phyloP scores from a whole-genome alignment of 345 rosid species.

The Rhodamnia argentea region DNA sequence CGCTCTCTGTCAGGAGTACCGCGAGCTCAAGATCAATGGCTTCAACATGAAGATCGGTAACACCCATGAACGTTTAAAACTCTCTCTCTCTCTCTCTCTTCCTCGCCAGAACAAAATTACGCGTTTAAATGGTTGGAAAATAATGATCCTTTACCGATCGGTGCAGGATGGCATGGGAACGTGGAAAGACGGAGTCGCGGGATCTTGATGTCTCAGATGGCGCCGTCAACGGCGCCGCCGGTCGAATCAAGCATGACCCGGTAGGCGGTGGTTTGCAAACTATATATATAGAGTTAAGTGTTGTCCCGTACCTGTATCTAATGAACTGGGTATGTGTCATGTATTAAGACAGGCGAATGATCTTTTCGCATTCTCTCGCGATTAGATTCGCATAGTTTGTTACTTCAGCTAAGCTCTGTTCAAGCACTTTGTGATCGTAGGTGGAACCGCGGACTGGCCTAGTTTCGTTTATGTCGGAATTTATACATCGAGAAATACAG shows the following conservation, averaged over 20 bases:
- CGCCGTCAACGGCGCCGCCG: background rate
- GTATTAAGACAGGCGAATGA: too few relatives aligned
- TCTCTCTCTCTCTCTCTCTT: background rate
- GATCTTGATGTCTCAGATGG: background rate
- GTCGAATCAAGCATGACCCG: background rate
- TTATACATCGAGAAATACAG: too few relatives aligned
- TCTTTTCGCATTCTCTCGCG: too few relatives aligned
- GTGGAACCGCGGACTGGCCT: too few relatives aligned
- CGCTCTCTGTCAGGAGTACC: conserved; percentile 2
- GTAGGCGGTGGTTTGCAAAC: background rate
- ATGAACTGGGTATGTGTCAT: too few relatives aligned
- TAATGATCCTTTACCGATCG: background rate
- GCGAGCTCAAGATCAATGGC: background rate
- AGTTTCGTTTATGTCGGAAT: too few relatives aligned
- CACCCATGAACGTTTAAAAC: background rate
- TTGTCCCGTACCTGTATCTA: too few relatives aligned
- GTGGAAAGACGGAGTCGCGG: background rate
- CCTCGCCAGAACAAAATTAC: background rate
- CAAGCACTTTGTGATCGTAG: too few relatives aligned
- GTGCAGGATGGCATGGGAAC: background rate
- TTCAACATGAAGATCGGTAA: background rate
- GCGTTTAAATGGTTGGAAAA: background rate
- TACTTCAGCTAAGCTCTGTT: too few relatives aligned
- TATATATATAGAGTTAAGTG: too few relatives aligned
- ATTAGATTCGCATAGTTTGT: too few relatives aligned